These are phyloP conservation scores for Pleurotus giganteus DNA, from an alignment of 768 basidiomycete species.

Conservation along the genomic window DNA sequence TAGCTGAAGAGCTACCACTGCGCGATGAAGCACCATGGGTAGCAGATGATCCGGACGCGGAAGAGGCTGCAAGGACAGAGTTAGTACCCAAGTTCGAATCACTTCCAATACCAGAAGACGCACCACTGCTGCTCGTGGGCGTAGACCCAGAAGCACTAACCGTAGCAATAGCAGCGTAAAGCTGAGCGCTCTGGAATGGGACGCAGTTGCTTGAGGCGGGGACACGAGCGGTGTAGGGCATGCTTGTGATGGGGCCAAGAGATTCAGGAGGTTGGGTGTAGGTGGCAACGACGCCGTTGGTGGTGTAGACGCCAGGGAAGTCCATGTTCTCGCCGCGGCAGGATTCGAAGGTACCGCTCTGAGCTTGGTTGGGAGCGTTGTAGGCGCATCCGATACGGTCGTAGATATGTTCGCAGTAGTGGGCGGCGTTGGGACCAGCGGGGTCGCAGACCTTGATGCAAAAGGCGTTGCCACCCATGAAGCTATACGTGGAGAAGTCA, in stretches of 20 bases:
- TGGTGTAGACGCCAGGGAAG: slow-evolving; percentile 33
- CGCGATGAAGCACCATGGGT: not conserved
- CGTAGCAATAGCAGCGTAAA: slow-evolving; percentile 8
- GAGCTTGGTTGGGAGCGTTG: slow-evolving; percentile 58
- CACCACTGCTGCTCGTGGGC: not conserved
- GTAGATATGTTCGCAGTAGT: slow-evolving; percentile 58
- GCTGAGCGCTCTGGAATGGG: slow-evolving; percentile 8
- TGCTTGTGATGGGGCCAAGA: slow-evolving; percentile 8
- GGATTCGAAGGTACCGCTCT: slow-evolving; percentile 46
- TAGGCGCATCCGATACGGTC: slow-evolving; percentile 61
- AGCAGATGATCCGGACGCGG: not conserved
- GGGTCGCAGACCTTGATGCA: slow-evolving; percentile 65
- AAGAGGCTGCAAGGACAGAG: no score
- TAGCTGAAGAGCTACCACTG: not conserved
- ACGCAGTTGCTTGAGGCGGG: slow-evolving; percentile 15
- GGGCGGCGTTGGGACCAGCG: slow-evolving; percentile 34
- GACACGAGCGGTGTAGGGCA: slow-evolving; percentile 14
- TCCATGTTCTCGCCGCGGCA: slow-evolving; percentile 54
- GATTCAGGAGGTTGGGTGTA: slow-evolving; percentile 15
- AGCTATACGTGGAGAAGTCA: slow-evolving; percentile 30
- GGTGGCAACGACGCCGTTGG: slow-evolving; percentile 20
- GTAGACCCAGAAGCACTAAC: not conserved
- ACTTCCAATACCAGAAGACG: not conserved
- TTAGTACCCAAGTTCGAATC: not conserved
- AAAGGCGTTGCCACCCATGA: slow-evolving; percentile 52